Evolutionary conservation across 805 yeast species (phyloP), one percentile per base, ranked within the genome.

Genomic region (Komagataella pastoris): DNA sequence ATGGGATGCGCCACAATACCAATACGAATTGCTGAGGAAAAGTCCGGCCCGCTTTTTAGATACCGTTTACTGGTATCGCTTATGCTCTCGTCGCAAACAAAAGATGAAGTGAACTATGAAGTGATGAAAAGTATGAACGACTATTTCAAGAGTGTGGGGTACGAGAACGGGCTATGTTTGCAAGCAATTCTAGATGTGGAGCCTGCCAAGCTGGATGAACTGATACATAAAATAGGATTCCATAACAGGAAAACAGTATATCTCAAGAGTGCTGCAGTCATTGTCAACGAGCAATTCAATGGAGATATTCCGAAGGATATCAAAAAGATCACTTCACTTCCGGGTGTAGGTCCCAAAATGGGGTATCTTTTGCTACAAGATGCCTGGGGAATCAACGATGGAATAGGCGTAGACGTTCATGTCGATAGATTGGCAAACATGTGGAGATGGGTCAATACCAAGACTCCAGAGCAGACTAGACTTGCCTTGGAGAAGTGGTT

Each of bases 331-430:
- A 72, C 77, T 4, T 65, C 75, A 0, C 68, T 90, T 36, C 97
- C 97, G 0, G 98, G 98, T 0, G 95, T 90, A 2, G 98, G 98
- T 0, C 96, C 96, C 7, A 90, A 90, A 63, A 90, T 90, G 98
- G 96, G 95, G 0, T 85, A 77, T 62, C 66, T 90, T 45, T 73
- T 90, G 1, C 68, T 88, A 53, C 96, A 88, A 59, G 76, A 79
- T 46, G 96, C 93, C 0, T 89, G 97, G 97, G 69, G 73, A 46
- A 69, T 82, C 53, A 81, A 74, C 51, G 69, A 72, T 12, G 97
- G 97, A 0, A 87, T 90, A n/a, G 97, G 97, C 7, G 97, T 90
- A 8, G 98, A 90, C 62, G 90, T 88, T 2, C 98, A 90, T 64
- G 80, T 90, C 51, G 90, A 86, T 58, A 70, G 98, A 51, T 68